These are phyloP conservation scores for Colletotrichum falcatum DNA, from an alignment of 2,329 filamentous ascomycete genomes.

Conservation along the genomic window DNA sequence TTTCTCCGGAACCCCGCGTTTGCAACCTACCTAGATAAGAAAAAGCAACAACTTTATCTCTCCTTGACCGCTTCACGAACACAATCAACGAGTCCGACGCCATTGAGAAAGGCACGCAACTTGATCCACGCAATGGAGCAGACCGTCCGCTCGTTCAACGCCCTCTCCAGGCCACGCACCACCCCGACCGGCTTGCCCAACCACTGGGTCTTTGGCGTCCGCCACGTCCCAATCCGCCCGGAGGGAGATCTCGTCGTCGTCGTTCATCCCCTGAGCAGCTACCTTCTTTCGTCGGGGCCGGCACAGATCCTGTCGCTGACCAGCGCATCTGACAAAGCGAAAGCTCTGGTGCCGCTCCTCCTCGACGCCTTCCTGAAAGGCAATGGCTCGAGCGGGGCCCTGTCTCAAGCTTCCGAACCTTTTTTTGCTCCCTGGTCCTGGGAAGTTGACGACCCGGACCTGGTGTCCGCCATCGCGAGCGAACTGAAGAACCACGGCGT, in stretches of 20 bases:
- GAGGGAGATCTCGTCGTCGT: conserved; percentile 2
- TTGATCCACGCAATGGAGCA: background rate
- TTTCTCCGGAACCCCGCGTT: background rate
- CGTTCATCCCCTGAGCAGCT: background rate
- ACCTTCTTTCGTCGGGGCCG: background rate
- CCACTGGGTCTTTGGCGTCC: conserved; percentile 9
- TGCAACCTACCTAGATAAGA: background rate
- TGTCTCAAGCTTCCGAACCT: background rate
- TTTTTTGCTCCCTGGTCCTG: conserved; percentile 16
- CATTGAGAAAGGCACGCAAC: background rate
- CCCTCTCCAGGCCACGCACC: background rate
- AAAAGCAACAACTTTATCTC: no score
- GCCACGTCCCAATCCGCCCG: background rate
- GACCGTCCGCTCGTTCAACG: background rate
- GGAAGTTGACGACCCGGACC: background rate
- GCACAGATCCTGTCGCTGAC: background rate
- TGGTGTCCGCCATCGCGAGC: background rate
- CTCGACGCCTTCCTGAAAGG: background rate
- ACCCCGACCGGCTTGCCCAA: conserved; percentile 1
- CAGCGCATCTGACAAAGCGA: background rate
- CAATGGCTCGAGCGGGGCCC: background rate
- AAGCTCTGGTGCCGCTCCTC: background rate
- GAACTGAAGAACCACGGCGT: background rate
- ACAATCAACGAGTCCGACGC: background rate
- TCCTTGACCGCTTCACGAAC: background rate